Evolutionary conservation across 2,329 filamentous ascomycete species (phyloP).

Genomic region (Sporothrix dimorphospora): DNA sequence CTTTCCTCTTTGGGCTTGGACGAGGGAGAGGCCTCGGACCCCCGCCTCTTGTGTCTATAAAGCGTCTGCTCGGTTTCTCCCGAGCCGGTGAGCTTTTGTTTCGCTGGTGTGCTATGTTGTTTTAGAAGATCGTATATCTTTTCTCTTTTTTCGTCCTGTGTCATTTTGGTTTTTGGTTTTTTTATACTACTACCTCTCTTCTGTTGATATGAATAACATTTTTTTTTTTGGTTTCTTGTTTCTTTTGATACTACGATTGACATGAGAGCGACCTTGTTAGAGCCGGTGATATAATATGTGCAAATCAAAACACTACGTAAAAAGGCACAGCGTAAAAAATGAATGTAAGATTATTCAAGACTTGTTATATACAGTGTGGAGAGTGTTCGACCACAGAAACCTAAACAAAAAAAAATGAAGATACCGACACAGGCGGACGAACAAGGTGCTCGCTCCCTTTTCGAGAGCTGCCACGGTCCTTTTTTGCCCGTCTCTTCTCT

Average conservation of each 20-base stretch:
- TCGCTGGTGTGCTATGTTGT: slow-evolving; percentile 5
- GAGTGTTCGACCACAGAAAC: slow-evolving; percentile 27
- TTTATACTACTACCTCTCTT: slow-evolving; percentile 25
- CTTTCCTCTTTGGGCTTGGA: neutral
- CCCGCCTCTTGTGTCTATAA: slow-evolving; percentile 17
- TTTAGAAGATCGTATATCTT: slow-evolving; percentile 1
- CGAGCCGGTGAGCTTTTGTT: slow-evolving; percentile 2
- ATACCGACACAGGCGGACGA: neutral
- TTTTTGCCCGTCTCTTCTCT: neutral
- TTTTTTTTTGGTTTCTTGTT: neutral
- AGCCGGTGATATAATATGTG: too few species aligned
- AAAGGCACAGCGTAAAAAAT: neutral
- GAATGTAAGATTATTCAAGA: slow-evolving; percentile 21
- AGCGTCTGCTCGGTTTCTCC: neutral
- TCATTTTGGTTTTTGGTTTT: slow-evolving; percentile 26
- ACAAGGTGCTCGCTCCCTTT: neutral
- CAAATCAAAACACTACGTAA: too few species aligned
- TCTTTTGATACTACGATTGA: neutral
- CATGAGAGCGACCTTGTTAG: too few species aligned
- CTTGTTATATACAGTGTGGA: slow-evolving; percentile 31
- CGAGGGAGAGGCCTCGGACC: neutral
- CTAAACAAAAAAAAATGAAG: neutral
- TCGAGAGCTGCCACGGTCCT: neutral
- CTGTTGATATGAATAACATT: slow-evolving; percentile 17
- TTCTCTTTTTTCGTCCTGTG: slow-evolving; percentile 18